phyloP scores from a whole-genome alignment of 2,329 filamentous ascomycete species.

The Aschersonia sp. region DNA sequence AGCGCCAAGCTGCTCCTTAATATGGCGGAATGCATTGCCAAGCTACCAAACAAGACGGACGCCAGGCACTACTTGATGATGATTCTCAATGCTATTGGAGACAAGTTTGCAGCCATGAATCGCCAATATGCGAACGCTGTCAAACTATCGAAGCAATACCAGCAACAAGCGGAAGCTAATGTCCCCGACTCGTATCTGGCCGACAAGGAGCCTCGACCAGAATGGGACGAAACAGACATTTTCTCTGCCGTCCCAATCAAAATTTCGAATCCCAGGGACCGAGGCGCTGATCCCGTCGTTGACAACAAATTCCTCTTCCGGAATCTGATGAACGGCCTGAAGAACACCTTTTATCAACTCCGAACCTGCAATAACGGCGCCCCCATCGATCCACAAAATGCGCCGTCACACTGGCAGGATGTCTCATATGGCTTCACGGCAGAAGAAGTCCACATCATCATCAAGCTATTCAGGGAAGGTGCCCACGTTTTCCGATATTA shows the following conservation, averaged over 20 bases:
- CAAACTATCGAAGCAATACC: slow-evolving; percentile 71
- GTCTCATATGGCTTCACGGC: slow-evolving; percentile 93
- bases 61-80: slow-evolving; percentile 91
- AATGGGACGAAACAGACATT: slow-evolving; percentile 98
- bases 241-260: slow-evolving; percentile 95
- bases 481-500: slow-evolving; percentile 96
- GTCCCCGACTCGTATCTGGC: slow-evolving; percentile 68
- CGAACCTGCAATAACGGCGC: slow-evolving; percentile 71
- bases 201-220: slow-evolving; percentile 64
- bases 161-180: slow-evolving; percentile 49
- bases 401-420: slow-evolving; percentile 84
- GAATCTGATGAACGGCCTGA: slow-evolving; percentile 87
- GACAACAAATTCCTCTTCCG: slow-evolving; percentile 98
- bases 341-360: slow-evolving; percentile 92
- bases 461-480: slow-evolving; percentile 93
- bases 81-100: slow-evolving; percentile 93
- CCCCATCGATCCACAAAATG: slow-evolving; percentile 60
- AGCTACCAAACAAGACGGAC: slow-evolving; percentile 83
- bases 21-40: slow-evolving; percentile 96
- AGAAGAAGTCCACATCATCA: slow-evolving; percentile 90
- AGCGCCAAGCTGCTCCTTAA: slow-evolving; percentile 93
- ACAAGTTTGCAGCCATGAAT: slow-evolving; percentile 98
- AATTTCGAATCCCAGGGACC: slow-evolving; percentile 78
- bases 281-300: slow-evolving; percentile 75
- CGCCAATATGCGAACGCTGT: slow-evolving; percentile 88